Conservation (phyloP, 805 yeast genomes). For the Cyberlindnera galapagoensis region DNA sequence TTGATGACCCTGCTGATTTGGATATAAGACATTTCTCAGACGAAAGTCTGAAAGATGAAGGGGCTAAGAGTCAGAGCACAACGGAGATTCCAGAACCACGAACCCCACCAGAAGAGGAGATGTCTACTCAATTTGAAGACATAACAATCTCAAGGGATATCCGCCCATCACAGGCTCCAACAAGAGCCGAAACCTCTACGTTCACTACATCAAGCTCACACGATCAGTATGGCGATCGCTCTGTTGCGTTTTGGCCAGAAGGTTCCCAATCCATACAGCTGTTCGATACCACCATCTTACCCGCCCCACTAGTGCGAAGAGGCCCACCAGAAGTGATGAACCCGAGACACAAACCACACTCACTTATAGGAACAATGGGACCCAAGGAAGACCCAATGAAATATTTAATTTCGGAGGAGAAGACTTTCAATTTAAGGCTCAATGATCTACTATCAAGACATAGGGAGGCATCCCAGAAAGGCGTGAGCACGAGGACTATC, state of each 20-base stretch:
- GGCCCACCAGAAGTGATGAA: too few species aligned
- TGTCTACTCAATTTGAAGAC: too few species aligned
- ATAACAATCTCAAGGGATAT: constrained; percentile 1
- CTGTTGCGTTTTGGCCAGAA: constrained; percentile 3
- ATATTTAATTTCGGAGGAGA: constrained; percentile 17
- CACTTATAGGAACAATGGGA: background rate
- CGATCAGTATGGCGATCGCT: too few species aligned
- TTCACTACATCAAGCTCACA: too few species aligned
- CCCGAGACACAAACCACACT: too few species aligned
- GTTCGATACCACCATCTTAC: background rate
- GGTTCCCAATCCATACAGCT: background rate
- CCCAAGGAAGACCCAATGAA: constrained; percentile 10
- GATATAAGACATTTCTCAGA: constrained; percentile 4
- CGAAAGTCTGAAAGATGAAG: background rate
- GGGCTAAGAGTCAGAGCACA: constrained; percentile 2
- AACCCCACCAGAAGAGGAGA: constrained; percentile 3
- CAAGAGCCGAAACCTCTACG: too few species aligned
- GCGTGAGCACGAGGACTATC: constrained; percentile 26
- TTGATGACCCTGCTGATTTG: constrained; percentile 3
- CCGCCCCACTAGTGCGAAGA: background rate
- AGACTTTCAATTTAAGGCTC: constrained; percentile 10
- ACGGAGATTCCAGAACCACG: constrained; percentile 1
- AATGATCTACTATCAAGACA: constrained; percentile 21
- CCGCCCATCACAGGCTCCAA: background rate
- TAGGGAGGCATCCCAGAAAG: constrained; percentile 23